Evolutionary conservation across 495 filamentous ascomycete genomes (phyloP).

Genomic region (Lepraria neglecta): DNA sequence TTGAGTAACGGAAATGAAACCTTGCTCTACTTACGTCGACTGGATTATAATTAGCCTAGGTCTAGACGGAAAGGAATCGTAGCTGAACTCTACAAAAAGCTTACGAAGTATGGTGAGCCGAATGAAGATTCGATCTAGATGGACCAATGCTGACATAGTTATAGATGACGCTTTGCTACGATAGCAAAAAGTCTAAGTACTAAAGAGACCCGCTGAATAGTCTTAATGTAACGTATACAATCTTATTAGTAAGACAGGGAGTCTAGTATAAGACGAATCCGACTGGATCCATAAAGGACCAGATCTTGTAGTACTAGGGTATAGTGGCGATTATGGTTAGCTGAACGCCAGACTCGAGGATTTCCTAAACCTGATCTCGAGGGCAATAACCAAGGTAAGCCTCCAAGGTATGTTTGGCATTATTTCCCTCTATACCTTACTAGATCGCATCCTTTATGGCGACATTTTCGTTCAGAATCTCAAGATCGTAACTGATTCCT

Average conservation of each 20-base stretch:
- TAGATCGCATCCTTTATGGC: too few relatives aligned
- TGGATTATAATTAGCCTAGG: neutral
- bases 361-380: slow-evolving; percentile 3
- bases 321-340: slow-evolving; percentile 11
- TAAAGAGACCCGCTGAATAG: slow-evolving; percentile 9
- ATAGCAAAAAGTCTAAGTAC: slow-evolving; percentile 3
- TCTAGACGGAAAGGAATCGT: slow-evolving; percentile 46
- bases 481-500: too few relatives aligned
- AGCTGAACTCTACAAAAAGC: slow-evolving; percentile 53
- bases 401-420: too few relatives aligned
- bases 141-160: neutral
- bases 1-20: neutral
- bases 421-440: too few relatives aligned
- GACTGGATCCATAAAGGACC: slow-evolving; percentile 1
- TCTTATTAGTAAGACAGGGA: neutral
- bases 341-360: slow-evolving; percentile 10
- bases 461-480: too few relatives aligned
- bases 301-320: slow-evolving; percentile 12
- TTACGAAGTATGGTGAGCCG: slow-evolving; percentile 60
- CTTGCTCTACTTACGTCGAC: neutral
- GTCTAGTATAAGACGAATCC: neutral
- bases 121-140: neutral
- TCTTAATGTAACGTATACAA: neutral
- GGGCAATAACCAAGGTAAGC: neutral
- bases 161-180: slow-evolving; percentile 14